These are phyloP conservation scores for Thozetella sp. DNA, from an alignment of 495 filamentous ascomycete species.

Conservation along the genomic window DNA sequence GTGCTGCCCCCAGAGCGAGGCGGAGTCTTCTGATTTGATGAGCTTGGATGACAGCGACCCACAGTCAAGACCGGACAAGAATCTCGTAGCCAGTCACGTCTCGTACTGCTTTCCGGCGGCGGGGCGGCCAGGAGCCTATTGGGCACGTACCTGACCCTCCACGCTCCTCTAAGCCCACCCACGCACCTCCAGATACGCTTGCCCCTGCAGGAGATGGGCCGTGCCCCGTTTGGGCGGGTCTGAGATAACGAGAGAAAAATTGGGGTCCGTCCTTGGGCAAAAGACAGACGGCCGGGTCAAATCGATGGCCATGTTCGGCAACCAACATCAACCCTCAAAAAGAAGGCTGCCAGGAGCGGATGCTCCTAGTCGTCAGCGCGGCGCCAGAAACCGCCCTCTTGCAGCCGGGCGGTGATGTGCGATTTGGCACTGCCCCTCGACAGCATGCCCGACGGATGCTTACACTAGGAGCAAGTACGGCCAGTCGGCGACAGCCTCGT, in stretches of 20 bases:
- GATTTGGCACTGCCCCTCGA: too few relatives aligned
- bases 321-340: not conserved
- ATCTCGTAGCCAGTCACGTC: not conserved
- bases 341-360: not conserved
- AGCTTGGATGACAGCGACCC: not conserved
- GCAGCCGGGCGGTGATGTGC: too few relatives aligned
- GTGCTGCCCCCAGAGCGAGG: conserved; percentile 1
- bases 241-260: not conserved
- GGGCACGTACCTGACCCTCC: not conserved
- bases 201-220: not conserved
- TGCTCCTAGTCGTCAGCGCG: not conserved
- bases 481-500: not conserved
- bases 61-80: not conserved
- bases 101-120: not conserved
- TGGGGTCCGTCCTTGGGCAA: not conserved
- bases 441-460: not conserved
- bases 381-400: too few relatives aligned
- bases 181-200: too few relatives aligned
- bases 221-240: not conserved
- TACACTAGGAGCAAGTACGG: not conserved
- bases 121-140: not conserved
- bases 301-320: not conserved
- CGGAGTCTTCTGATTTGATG: not conserved
- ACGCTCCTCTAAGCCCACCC: too few relatives aligned
- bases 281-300: not conserved